Evolutionary conservation across 169 alveolate genomes (phyloP).

Genomic region (Eimeria necatrix): DNA sequence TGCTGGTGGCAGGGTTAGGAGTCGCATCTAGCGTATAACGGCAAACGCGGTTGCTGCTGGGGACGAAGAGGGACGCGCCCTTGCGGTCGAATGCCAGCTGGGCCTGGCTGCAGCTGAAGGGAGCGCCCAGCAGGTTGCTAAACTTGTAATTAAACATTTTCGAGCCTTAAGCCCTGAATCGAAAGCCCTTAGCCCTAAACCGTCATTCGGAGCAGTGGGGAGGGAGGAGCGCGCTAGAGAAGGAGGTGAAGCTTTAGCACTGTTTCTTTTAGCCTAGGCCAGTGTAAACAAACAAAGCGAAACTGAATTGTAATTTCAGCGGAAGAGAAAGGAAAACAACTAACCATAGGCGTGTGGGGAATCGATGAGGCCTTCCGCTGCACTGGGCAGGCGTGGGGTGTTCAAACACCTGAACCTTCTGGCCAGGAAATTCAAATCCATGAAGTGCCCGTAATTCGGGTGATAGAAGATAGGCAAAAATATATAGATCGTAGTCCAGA

Average conservation of each 20-base stretch:
- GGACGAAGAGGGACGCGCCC: constrained; percentile 55
- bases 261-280: background rate
- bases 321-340: background rate
- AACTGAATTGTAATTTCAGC: background rate
- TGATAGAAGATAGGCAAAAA: background rate
- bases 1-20: background rate
- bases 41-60: constrained; percentile 75
- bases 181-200: constrained; percentile 10
- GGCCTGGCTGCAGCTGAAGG: constrained; percentile 80
- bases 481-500: background rate
- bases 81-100: constrained; percentile 74
- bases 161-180: background rate
- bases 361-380: background rate
- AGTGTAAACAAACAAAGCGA: background rate
- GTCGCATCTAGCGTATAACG: constrained; percentile 50
- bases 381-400: background rate
- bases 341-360: background rate
- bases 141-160: constrained; percentile 81
- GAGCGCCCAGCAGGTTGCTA: constrained; percentile 82
- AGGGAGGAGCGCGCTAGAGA: background rate
- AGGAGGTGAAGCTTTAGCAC: background rate
- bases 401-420: constrained; percentile 18
- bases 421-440: background rate
- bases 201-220: background rate
- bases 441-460: too few relatives aligned